Evolutionary conservation across 129 eudicot genomes (phyloP).

Genomic region (Ambrosia artemisiifolia): DNA sequence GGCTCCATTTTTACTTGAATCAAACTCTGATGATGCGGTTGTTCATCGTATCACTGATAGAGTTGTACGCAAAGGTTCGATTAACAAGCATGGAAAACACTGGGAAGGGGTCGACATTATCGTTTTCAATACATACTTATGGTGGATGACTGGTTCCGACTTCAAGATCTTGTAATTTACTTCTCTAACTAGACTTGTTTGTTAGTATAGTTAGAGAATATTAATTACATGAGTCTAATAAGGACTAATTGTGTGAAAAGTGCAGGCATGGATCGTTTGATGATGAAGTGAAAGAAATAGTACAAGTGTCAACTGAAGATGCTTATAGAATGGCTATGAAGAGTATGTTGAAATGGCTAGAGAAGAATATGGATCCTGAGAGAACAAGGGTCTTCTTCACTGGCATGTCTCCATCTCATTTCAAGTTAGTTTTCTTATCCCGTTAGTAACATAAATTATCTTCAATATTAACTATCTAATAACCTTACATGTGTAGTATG

Average conservation of each 20-base stretch:
- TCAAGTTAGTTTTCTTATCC: slow-evolving; percentile 47
- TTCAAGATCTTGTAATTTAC: slow-evolving; percentile 71
- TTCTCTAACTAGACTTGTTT: background rate
- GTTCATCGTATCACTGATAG: slow-evolving; percentile 71
- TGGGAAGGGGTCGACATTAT: slow-evolving; percentile 91
- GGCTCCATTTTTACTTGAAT: slow-evolving; percentile 96
- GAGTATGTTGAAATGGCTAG: slow-evolving; percentile 84
- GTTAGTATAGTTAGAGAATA: background rate
- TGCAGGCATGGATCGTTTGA: slow-evolving; percentile 87
- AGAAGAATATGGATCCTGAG: slow-evolving; percentile 70
- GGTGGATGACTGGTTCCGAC: slow-evolving; percentile 94
- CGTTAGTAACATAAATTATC: background rate
- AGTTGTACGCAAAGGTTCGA: slow-evolving; percentile 79
- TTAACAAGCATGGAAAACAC: slow-evolving; percentile 68
- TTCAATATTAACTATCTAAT: background rate
- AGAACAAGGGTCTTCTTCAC: slow-evolving; percentile 82
- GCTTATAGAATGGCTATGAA: slow-evolving; percentile 81
- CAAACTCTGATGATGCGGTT: slow-evolving; percentile 81
- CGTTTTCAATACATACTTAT: slow-evolving; percentile 86
- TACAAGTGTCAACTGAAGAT: slow-evolving; percentile 67
- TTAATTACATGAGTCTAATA: no score
- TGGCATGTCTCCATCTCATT: slow-evolving; percentile 93
- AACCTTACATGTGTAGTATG: no score
- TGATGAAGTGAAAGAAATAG: slow-evolving; percentile 65
- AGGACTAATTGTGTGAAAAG: background rate